phyloP scores from a whole-genome alignment of 345 rosid species.

The Eucalyptus sideroxylon region DNA sequence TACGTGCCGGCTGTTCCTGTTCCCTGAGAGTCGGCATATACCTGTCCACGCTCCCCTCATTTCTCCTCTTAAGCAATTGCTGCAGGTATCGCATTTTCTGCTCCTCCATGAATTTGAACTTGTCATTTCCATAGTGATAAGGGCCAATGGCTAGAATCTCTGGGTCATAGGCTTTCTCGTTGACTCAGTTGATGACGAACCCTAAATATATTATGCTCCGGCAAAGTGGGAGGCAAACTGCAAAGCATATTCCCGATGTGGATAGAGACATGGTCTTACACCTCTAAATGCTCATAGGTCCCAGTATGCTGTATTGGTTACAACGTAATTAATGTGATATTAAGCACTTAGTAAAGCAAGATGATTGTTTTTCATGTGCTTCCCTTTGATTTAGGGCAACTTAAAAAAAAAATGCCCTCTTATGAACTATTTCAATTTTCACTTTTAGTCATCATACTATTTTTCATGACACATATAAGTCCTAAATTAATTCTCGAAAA shows the following conservation, averaged over 20 bases:
- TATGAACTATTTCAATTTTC: too few relatives aligned
- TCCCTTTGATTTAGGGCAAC: too few relatives aligned
- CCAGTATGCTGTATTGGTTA: not conserved
- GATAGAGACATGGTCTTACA: not conserved
- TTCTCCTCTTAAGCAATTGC: too few relatives aligned
- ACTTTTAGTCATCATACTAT: too few relatives aligned
- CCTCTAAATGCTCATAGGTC: accelerated
- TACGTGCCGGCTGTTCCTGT: not conserved
- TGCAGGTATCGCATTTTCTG: too few relatives aligned
- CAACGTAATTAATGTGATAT: not conserved
- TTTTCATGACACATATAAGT: too few relatives aligned
- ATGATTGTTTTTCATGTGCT: too few relatives aligned
- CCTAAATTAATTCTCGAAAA: too few relatives aligned
- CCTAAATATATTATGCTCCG: too few relatives aligned
- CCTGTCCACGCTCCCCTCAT: accelerated
- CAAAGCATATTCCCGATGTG: too few relatives aligned
- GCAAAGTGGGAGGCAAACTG: accelerated
- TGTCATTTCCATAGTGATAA: not conserved
- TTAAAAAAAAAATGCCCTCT: too few relatives aligned
- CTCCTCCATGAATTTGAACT: not conserved
- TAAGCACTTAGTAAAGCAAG: not conserved
- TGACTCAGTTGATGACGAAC: not conserved
- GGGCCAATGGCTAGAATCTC: not conserved
- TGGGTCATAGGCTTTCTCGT: not conserved
- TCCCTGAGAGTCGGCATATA: too few relatives aligned